Evolutionary conservation across 2,329 filamentous ascomycete genomes (phyloP), one percentile per base, ranked within the genome.

Genomic region (Fonsecaea pedrosoi): DNA sequence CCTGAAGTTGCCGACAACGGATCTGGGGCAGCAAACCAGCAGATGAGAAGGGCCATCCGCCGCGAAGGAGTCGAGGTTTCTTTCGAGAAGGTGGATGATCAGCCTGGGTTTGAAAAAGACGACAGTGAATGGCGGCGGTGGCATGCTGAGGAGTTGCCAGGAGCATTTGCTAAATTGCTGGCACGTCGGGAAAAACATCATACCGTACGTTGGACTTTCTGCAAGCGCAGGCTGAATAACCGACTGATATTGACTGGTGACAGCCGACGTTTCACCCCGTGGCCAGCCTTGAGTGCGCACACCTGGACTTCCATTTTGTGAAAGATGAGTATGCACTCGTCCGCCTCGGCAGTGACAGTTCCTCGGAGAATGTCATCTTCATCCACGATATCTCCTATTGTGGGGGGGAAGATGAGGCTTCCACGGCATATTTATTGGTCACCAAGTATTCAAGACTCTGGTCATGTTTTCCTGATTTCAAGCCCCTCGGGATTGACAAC

Each of bases 371-470:
- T 61, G 42, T 69, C 50, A 54, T 68, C 40, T 65, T 65, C 42
- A 56, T 69, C 37, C 67, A 65, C 54, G 67, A 68, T 4, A 56
- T 68, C 37, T 65, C 50, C 34, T 61, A 62, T 38, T 54, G 38
- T n/a, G 55, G 21, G 4, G 61, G 65, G 10, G 54, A 57, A 55
- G 10, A 61, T 21, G 61, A 59, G 15, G 21, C 18, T 3, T 15
- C 35, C 34, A 55, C 18, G 5, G 30, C 35, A 10, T 13, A 18
- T 45, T 34, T 69, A 10, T 25, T 69, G 45, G 67, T 64, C n/a
- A 66, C 67, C 25, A 69, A 69, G 37, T 69, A 67, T 58, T 67
- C 67, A 8, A 42, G 40, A 32, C 18, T 66, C n/a, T 13, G 9
- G 21, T 56, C 34, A n/a, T 54, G 18, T n/a, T 48, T 48, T 58